Evolutionary conservation across 768 basidiomycete genomes (phyloP), one percentile per base, ranked within the genome.

Genomic region (Amanita subjunquillea): DNA sequence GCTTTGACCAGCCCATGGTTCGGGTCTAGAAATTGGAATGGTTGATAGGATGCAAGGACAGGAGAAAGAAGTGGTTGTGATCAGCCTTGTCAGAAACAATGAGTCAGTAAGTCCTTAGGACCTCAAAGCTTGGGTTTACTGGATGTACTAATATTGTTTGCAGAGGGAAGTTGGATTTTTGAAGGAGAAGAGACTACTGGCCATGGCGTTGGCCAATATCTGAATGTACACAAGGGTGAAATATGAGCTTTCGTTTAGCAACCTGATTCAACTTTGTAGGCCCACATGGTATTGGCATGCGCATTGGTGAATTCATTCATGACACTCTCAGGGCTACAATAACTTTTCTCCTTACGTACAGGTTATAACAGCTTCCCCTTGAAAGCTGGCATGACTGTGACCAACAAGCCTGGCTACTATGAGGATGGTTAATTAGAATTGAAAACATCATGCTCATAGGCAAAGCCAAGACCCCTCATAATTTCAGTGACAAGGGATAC

Each of bases 41-140:
- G 93, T 98, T 1, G 96, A 98, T 62, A 92, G 93, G 0, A 89
- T 97, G 84, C 96, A 99, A 71, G 95, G 95, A 0, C 80, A 95
- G 46, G 95, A 99, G 65, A 91, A 91, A 58, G 91, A 98, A 50
- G 92, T n/a, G 0, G 81, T 98, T 37, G 80, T 98, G 22, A 88
- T 99, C 50, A 90, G 82, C 58, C 78, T 99, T 3, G 96, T 98
- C 2, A 76, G 96, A 23, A 94, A 91, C n/a, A 99, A 98, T 60
- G 83, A 87, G 50, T 82, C 78, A 67, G 88, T 84, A 54, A 3
- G 70, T 61, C 25, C 42, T 12, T 10, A 32, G 32, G 9, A 12
- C 4, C n/a, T 30, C 29, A 2, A 20, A 4, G n/a, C n/a, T 43
- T 22, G 37, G 36, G 32, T 53, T 39, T 10, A 6, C 32, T 10